These are phyloP conservation scores for Magnusiomyces fungicola DNA, from an alignment of 1,139 yeast species.

Conservation along the genomic window DNA sequence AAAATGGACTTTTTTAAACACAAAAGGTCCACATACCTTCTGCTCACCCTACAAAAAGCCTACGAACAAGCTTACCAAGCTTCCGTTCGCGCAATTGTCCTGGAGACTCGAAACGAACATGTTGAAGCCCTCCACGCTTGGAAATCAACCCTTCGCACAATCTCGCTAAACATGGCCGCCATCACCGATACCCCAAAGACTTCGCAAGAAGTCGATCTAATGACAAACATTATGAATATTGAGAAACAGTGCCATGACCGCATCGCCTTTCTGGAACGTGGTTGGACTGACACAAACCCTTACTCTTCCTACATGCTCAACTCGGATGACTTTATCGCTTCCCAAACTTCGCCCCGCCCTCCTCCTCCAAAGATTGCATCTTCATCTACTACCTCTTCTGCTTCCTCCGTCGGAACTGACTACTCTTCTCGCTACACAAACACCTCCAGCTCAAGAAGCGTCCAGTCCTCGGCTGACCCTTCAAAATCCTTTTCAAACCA, in stretches of 20 bases:
- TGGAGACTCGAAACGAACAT: constrained; percentile 30
- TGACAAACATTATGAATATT: constrained; percentile 31
- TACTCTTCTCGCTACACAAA: background rate
- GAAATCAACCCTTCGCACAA: constrained; percentile 28
- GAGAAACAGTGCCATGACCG: constrained; percentile 35
- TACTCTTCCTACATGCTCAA: constrained; percentile 9
- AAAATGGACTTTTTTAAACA: constrained; percentile 14
- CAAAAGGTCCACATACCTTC: constrained; percentile 9
- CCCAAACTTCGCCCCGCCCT: too few species aligned
- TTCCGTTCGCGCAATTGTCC: constrained; percentile 32
- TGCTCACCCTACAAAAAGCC: constrained; percentile 25
- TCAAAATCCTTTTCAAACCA: background rate
- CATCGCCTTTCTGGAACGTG: constrained; percentile 24
- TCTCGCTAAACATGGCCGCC: constrained; percentile 26
- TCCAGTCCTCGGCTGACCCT: background rate
- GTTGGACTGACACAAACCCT: constrained; percentile 14
- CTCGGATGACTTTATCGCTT: constrained; percentile 1
- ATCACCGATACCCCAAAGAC: constrained; percentile 26
- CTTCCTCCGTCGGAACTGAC: too few species aligned
- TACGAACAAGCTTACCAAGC: constrained; percentile 35
- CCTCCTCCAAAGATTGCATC: background rate
- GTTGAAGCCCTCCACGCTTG: constrained; percentile 30
- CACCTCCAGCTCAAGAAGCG: background rate
- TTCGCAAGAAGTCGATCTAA: constrained; percentile 29
- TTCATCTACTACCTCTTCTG: background rate